These are phyloP conservation scores for Kodamaea kakaduensis DNA, from an alignment of 805 yeast species.

Conservation along the genomic window DNA sequence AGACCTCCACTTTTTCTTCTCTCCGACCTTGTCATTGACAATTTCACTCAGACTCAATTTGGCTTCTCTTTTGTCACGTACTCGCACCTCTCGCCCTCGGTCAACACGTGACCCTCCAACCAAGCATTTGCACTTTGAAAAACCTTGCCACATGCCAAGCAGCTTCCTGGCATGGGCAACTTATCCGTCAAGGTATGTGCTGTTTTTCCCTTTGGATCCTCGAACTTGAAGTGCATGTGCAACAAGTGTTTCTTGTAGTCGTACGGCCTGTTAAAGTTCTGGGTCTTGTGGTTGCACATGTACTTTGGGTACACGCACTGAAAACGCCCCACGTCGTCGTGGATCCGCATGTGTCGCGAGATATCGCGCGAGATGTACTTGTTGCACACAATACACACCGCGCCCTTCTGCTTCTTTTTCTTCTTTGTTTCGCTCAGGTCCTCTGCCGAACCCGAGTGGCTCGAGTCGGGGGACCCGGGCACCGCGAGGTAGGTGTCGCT, in stretches of 20 bases:
- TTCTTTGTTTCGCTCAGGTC: conserved; percentile 6
- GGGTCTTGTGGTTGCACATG: conserved; percentile 39
- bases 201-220: conserved; percentile 37
- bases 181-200: conserved; percentile 41
- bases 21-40: no score
- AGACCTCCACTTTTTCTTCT: no score
- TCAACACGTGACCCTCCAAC: conserved; percentile 51
- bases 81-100: conserved; percentile 10
- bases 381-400: conserved; percentile 37
- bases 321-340: conserved; percentile 41
- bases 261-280: conserved; percentile 42
- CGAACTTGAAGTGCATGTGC: conserved; percentile 40
- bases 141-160: conserved; percentile 46
- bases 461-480: conserved; percentile 2
- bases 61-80: neutral
- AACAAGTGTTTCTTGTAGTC: conserved; percentile 44
- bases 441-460: conserved; percentile 1
- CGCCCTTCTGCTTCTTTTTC: conserved; percentile 25
- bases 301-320: conserved; percentile 39
- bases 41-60: no score
- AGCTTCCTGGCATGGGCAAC: conserved; percentile 33
- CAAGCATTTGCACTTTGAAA: conserved; percentile 47
- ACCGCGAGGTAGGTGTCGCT: neutral
- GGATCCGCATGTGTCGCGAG: conserved; percentile 41
- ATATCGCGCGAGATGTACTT: conserved; percentile 40